Conservation (phyloP, 179 eudicot genomes). For the Spergularia azorica region DNA sequence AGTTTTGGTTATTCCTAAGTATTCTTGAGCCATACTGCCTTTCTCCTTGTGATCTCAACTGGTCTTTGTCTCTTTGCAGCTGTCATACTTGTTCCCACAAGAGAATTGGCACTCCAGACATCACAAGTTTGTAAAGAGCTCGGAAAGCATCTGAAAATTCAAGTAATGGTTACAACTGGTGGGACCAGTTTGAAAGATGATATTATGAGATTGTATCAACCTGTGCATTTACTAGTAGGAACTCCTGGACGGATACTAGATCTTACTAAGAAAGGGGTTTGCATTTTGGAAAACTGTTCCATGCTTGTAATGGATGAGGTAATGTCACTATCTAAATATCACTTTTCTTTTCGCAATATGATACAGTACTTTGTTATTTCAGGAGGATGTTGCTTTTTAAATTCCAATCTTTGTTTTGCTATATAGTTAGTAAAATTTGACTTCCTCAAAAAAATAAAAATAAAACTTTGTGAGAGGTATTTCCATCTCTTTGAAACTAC, state of each 20-base stretch:
- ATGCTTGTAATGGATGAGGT: conserved; percentile 93
- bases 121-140: conserved; percentile 98
- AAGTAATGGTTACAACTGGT: conserved; percentile 95
- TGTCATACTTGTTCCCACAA: conserved; percentile 87
- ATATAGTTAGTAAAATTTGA: no score
- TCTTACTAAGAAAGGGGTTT: conserved; percentile 71
- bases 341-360: neutral
- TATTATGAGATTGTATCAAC: conserved; percentile 91
- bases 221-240: conserved; percentile 83
- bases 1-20: neutral
- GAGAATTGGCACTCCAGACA: conserved; percentile 97
- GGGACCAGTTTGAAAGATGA: conserved; percentile 96
- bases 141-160: conserved; percentile 80
- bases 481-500: no score
- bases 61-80: conserved; percentile 41
- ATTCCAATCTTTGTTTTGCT: no score
- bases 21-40: neutral
- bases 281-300: conserved; percentile 66
- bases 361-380: neutral
- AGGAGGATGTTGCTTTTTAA: neutral
- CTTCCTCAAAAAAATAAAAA: no score
- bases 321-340: conserved; percentile 11
- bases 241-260: conserved; percentile 85
- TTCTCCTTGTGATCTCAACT: conserved; percentile 4
- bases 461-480: no score